Evolutionary conservation across 208 protist genomes (phyloP).

Genomic region (Trypanosoma brucei): DNA sequence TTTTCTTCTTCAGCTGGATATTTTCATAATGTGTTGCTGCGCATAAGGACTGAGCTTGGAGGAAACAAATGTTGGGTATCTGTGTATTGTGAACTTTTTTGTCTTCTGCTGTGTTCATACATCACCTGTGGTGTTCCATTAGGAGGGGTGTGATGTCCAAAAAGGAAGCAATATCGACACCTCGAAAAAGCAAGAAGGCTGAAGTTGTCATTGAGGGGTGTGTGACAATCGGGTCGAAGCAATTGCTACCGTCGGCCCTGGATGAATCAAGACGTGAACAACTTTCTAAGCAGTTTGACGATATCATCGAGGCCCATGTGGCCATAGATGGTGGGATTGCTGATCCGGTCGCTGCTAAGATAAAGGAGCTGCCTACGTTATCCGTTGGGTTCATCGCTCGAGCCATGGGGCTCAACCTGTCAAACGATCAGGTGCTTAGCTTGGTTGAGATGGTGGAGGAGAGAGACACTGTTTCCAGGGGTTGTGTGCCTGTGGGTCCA

Average conservation of each 20-base stretch:
- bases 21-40: too few species aligned
- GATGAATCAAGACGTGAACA: conserved; percentile 16
- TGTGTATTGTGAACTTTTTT: too few species aligned
- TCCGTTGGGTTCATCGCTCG: conserved; percentile 77
- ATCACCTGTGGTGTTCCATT: too few species aligned
- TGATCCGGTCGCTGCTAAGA: background rate
- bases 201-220: background rate
- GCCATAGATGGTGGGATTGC: conserved; percentile 1
- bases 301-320: conserved; percentile 15
- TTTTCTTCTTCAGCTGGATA: too few species aligned
- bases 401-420: conserved; percentile 81
- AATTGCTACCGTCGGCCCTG: conserved; percentile 10
- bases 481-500: conserved; percentile 41
- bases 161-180: background rate
- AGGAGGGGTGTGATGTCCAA: too few species aligned
- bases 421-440: conserved; percentile 44
- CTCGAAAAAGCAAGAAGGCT: conserved; percentile 10
- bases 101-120: too few species aligned
- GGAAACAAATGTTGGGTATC: too few species aligned
- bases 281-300: conserved; percentile 20
- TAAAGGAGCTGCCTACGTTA: conserved; percentile 44
- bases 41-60: too few species aligned
- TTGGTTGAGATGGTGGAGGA: conserved; percentile 75
- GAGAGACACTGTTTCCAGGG: conserved; percentile 41
- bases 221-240: conserved; percentile 20